These are phyloP conservation scores for Thielaviopsis populi DNA, from an alignment of 2,329 filamentous ascomycete species.

Conservation along the genomic window DNA sequence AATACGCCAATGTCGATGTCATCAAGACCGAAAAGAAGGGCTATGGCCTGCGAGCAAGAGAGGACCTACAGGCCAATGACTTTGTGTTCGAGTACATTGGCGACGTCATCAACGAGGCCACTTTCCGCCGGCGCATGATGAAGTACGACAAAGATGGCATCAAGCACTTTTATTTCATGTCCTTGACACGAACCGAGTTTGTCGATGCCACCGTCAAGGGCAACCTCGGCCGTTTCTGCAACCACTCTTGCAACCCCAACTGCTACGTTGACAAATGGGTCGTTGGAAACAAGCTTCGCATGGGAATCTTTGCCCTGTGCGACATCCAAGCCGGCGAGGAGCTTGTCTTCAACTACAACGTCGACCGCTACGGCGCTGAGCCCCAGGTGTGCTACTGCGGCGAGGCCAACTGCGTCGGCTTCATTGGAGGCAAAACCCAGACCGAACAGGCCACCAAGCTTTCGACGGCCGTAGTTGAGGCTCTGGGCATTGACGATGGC, in stretches of 20 bases:
- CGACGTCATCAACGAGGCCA: slow-evolving; percentile 87
- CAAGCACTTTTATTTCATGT: slow-evolving; percentile 99
- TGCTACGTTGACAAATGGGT: slow-evolving; percentile 99
- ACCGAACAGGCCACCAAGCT: slow-evolving; percentile 90
- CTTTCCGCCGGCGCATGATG: slow-evolving; percentile 77
- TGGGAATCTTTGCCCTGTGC: slow-evolving; percentile 94
- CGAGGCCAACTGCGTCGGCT: slow-evolving; percentile 87
- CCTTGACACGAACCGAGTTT: slow-evolving; percentile 87
- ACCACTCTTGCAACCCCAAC: slow-evolving; percentile 97
- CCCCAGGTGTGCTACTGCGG: slow-evolving; percentile 95
- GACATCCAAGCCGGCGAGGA: slow-evolving; percentile 79
- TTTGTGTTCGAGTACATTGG: slow-evolving; percentile 98
- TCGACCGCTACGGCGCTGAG: slow-evolving; percentile 92
- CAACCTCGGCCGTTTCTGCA: slow-evolving; percentile 93
- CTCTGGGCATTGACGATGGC: slow-evolving; percentile 82
- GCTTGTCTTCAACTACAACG: slow-evolving; percentile 98
- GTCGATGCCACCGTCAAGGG: slow-evolving; percentile 95
- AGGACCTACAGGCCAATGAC: slow-evolving; percentile 62
- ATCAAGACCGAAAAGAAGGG: slow-evolving; percentile 98
- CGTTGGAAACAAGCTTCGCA: slow-evolving; percentile 88
- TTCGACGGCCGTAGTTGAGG: slow-evolving; percentile 77
- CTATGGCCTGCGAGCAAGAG: slow-evolving; percentile 74
- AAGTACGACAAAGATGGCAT: slow-evolving; percentile 94
- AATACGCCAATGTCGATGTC: slow-evolving; percentile 83
- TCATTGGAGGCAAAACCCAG: slow-evolving; percentile 94